Evolutionary conservation across 768 basidiomycete genomes (phyloP), one percentile per base, ranked within the genome.

Genomic region (Xerocomus potaroensis): DNA sequence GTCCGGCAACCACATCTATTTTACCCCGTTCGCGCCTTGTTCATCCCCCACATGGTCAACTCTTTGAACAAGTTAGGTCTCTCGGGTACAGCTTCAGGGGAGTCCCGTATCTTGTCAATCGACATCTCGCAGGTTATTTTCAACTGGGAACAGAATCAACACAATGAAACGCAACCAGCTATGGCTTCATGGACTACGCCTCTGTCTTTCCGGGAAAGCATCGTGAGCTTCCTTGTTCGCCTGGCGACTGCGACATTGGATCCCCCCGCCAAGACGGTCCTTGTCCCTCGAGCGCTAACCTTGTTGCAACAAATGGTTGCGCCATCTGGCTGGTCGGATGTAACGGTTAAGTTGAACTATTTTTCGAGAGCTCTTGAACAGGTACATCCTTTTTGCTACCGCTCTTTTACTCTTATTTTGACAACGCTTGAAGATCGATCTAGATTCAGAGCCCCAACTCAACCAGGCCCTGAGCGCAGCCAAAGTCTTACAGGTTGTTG

Each of bases 141-240:
- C 60, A 79, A 83, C 33, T 99, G 96, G 96, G 96, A 98, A 64
- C 83, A 88, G 66, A 78, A 66, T 75, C 65, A 72, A 49, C 58
- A 63, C 8, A 41, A 53, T 1, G 66, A 64, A 44, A 47, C 49
- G 2, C 62, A 53, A 19, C 35, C 56, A n/a, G 51, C 50, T n/a
- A 54, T 37, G 50, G 62, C 37, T 45, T 60, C 29, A 5, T 94
- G 91, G 90, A 65, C 78, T 18, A 89, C 88, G 0, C 91, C 94
- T 3, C 69, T 88, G 23, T 74, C 77, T 18, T 82, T 91, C 47
- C 80, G 91, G 23, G 95, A 98, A 67, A 85, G 84, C 49, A 88
- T 96, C 70, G 87, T 97, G 53, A 93, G 91, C 70, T 96, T 93
- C 67, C 78, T 99, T 27, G 83, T 99, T n/a, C 85, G 95, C 38